Base-by-base conservation (phyloP, 2,329 filamentous ascomycete genomes). In the Fusarium sp. region DNA sequence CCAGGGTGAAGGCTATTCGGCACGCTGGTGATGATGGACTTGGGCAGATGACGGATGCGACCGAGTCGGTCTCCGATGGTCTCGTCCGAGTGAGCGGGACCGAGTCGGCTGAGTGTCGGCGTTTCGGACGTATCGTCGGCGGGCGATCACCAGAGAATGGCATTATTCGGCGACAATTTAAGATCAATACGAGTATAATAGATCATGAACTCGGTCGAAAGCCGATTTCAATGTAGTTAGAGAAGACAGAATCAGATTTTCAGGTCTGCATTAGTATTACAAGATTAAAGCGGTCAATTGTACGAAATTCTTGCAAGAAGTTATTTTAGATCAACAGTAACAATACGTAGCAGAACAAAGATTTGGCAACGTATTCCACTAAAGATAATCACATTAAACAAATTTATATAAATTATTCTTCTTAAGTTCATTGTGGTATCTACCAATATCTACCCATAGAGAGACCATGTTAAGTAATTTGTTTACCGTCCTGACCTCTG, bases 41-140 rank as follows among this genome's bases (percentile, higher is more conserved):
- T 6, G 28, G 2, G 21, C 25, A 43, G 12, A 13, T 59, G 34
- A 48, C 34, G 28, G 28, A 55, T 43, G 40, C 28, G 45, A 27
- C 62, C 62, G 54, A 60, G 23, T 53, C 62, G 62, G 62, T 49
- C 5, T 47, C 62, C 62, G 61, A 48, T 27, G 0, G 3, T 14
- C 10, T 59, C 14, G 41, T 40, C 63, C 63, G 63, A 66, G 51
- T n/a, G n/a, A 51, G 53, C 55, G 62, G 62, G 62, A 65, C 60
- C 47, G 40, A 6, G 16, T 51, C 60, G 62, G 60, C 27, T 20
- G 11, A 13, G 0, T 1, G 21, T 46, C 62, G 62, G 62, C 7
- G 16, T 16, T 37, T 65, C 62, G 62, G 62, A 28, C 8, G 9
- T 45, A 27, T 4, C 20, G 3, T 14, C 51, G 56, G 56, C 45